Evolutionary conservation across 768 basidiomycete species (phyloP).

Genomic region (Galerina sulciceps): DNA sequence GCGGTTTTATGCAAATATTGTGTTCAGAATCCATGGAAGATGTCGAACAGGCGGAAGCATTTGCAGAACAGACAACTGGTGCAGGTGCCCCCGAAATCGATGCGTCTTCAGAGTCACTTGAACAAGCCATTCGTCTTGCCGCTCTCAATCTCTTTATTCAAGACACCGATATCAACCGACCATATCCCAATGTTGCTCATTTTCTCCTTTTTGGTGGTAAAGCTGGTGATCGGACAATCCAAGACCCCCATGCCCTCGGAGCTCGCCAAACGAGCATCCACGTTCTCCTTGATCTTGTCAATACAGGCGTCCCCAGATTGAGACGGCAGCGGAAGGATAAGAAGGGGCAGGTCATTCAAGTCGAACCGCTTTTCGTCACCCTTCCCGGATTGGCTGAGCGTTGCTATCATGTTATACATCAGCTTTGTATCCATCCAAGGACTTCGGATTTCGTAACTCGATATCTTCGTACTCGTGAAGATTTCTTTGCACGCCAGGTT

Average conservation of each 20-base stretch:
- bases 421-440: conserved; percentile 84
- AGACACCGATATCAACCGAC: conserved; percentile 63
- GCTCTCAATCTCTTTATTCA: conserved; percentile 83
- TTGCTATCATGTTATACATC: conserved; percentile 81
- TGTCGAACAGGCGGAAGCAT: conserved; percentile 59
- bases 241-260: conserved; percentile 79
- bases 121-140: conserved; percentile 74
- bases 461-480: conserved; percentile 85
- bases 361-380: conserved; percentile 60
- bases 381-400: conserved; percentile 85
- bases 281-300: conserved; percentile 78
- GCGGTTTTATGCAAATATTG: conserved; percentile 74
- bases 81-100: conserved; percentile 71
- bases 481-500: conserved; percentile 90
- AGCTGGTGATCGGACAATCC: conserved; percentile 65
- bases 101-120: conserved; percentile 47
- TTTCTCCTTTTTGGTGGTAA: conserved; percentile 79
- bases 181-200: conserved; percentile 86
- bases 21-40: conserved; percentile 65
- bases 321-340: conserved; percentile 47
- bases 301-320: conserved; percentile 67
- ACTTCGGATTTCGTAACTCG: conserved; percentile 84
- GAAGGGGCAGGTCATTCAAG: conserved; percentile 25
- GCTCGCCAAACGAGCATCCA: conserved; percentile 77
- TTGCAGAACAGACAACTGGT: conserved; percentile 68